phyloP scores from a whole-genome alignment of 179 eudicot species.

The Beta lomatogona region DNA sequence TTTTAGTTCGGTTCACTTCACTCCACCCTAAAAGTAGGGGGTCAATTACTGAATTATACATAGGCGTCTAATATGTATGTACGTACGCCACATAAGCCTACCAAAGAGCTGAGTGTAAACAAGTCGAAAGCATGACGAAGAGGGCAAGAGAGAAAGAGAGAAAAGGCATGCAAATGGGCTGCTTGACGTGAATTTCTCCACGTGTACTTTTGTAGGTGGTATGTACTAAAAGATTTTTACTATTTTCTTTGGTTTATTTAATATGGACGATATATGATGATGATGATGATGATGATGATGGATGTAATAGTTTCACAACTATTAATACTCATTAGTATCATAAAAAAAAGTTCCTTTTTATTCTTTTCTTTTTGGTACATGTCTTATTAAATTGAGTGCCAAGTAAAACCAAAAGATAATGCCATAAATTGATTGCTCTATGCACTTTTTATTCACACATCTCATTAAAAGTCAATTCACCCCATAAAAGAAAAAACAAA shows the following conservation, averaged over 20 bases:
- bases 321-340: slow-evolving; percentile 2
- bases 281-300: slow-evolving; percentile 5
- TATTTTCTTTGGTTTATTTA: background rate
- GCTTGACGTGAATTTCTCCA: slow-evolving; percentile 23
- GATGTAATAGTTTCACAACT: slow-evolving; percentile 17
- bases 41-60: no score
- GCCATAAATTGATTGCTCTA: slow-evolving; percentile 20
- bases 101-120: slow-evolving; percentile 21
- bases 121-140: slow-evolving; percentile 64
- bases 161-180: slow-evolving; percentile 33
- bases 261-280: background rate
- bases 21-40: no score
- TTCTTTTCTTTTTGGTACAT: background rate
- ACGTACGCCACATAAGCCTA: background rate
- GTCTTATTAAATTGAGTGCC: slow-evolving; percentile 28
- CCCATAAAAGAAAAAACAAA: slow-evolving; percentile 7
- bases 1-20: no score
- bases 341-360: background rate
- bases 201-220: slow-evolving; percentile 26
- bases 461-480: slow-evolving; percentile 26
- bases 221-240: background rate
- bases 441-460: slow-evolving; percentile 20
- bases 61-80: background rate
- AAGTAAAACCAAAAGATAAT: slow-evolving; percentile 28
- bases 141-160: background rate